Base-by-base conservation (phyloP, 495 filamentous ascomycete genomes). In the Xylaria flabelliformis region DNA sequence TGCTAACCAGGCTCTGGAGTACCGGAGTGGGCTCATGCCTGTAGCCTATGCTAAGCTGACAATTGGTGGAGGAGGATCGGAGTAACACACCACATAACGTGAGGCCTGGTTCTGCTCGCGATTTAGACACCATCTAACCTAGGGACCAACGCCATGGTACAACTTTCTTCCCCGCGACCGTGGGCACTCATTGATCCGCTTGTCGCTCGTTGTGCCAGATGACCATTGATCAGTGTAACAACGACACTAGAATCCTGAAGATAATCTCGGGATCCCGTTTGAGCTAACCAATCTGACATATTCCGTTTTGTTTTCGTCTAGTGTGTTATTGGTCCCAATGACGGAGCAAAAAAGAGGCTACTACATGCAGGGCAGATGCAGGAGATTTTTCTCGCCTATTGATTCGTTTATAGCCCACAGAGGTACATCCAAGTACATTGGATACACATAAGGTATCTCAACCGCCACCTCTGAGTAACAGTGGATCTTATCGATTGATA, bases 281-380 rank as follows among this genome's bases (percentile, higher is more conserved):
- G 29, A 44, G 46, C 50, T 55, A 61, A 69, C 48, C 53, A 44
- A 69, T 59, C 66, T 58, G 55, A 61, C 67, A 62, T 46, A 56
- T 69, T 69, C 67, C 67, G 67, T 69, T 69, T 69, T 69, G 53
- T 69, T 69, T 69, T 69, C 67, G 67, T 69, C 39, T 61, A 24
- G 41, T 69, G 67, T 24, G 41, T 32, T 32, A 69, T 61, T 61
- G 67, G 67, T 69, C 55, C 67, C 67, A 48, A 69, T 62, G 67
- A 50, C 41, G 55, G 39, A 41, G 42, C 67, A 24, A 61, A 42
- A 69, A n/a, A 29, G 34, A 62, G 61, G 55, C 41, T 41, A 69
- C 67, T 55, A 62, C 34, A 69, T 69, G 67, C 67, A 69, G 67
- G 67, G 42, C 55, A 61, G 53, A 62, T 69, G 67, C 55, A 69